These are phyloP conservation scores for Cercophora samala DNA, from an alignment of 495 filamentous ascomycete genomes.

Conservation along the genomic window DNA sequence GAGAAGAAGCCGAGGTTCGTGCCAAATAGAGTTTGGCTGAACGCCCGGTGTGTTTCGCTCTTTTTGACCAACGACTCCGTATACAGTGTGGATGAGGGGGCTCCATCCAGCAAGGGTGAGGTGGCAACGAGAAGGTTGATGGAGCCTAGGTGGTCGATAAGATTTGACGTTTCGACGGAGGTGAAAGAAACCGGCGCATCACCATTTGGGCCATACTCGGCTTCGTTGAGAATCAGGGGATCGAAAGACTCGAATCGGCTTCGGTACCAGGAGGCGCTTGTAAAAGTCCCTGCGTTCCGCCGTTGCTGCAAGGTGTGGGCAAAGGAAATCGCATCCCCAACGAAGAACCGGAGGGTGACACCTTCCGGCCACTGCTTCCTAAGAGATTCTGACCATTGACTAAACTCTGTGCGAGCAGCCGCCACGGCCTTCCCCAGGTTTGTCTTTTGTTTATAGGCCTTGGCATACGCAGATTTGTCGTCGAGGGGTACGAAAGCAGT, in stretches of 20 bases:
- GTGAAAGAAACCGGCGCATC: conserved; percentile 27
- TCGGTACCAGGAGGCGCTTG: not conserved
- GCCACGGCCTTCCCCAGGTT: not conserved
- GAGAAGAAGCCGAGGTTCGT: conserved; percentile 24
- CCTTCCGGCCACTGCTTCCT: conserved; percentile 1
- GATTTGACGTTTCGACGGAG: conserved; percentile 32
- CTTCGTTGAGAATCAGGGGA: conserved; percentile 18
- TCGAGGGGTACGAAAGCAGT: conserved; percentile 18
- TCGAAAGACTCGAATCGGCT: conserved; percentile 10
- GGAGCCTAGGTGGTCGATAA: conserved; percentile 21
- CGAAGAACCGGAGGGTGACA: conserved; percentile 22
- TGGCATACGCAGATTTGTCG: not conserved
- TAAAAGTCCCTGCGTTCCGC: not conserved
- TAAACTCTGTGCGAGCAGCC: conserved; percentile 22
- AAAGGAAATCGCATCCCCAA: conserved; percentile 27
- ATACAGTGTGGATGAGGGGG: conserved; percentile 26
- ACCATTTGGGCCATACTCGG: conserved; percentile 14
- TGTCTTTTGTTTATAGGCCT: not conserved
- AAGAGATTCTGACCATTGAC: conserved; percentile 26
- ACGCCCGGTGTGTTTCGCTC: conserved; percentile 10
- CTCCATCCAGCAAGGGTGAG: conserved; percentile 23
- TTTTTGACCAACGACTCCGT: conserved; percentile 22
- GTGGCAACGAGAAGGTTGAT: conserved; percentile 29
- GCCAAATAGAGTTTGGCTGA: conserved; percentile 24
- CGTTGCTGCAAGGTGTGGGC: conserved; percentile 23